These are phyloP conservation scores for Blastocystis sp. DNA, from an alignment of 352 stramenopile species.

Conservation along the genomic window DNA sequence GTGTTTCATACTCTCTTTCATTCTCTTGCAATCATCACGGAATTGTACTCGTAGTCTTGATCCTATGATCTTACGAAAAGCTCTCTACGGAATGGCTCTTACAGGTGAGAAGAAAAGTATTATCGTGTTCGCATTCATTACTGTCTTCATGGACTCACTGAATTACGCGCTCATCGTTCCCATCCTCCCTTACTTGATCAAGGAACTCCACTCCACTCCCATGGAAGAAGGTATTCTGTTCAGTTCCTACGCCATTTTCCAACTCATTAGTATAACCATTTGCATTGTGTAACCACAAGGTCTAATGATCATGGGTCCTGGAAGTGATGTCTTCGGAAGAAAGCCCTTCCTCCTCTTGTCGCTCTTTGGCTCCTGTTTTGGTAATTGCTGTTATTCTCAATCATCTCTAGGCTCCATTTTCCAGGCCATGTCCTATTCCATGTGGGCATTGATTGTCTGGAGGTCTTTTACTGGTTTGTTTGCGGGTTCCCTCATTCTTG, in stretches of 20 bases:
- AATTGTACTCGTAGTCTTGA: background rate
- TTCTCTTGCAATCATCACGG: background rate
- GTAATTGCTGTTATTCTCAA: background rate
- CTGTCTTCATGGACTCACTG: conserved; percentile 40
- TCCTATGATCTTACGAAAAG: background rate
- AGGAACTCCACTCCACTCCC: conserved; percentile 51
- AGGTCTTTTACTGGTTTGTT: conserved; percentile 65
- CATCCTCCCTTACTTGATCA: conserved; percentile 56
- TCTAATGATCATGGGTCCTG: conserved; percentile 55
- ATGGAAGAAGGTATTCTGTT: conserved; percentile 63
- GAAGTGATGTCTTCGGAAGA: conserved; percentile 61
- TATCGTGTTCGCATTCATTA: conserved; percentile 60
- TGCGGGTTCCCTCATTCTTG: conserved; percentile 49
- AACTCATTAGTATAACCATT: conserved; percentile 51
- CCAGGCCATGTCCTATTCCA: conserved; percentile 40
- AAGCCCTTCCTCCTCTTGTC: conserved; percentile 61
- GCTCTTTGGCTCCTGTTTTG: conserved; percentile 50
- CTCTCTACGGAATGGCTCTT: background rate
- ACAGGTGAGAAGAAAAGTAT: background rate
- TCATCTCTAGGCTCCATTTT: conserved; percentile 37
- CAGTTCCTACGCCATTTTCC: conserved; percentile 57
- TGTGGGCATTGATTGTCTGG: conserved; percentile 52
- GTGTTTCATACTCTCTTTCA: background rate
- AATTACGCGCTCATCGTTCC: conserved; percentile 64
- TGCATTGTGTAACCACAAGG: background rate